phyloP scores from a whole-genome alignment of 2,329 filamentous ascomycete species.

The Trichoderma sp. region DNA sequence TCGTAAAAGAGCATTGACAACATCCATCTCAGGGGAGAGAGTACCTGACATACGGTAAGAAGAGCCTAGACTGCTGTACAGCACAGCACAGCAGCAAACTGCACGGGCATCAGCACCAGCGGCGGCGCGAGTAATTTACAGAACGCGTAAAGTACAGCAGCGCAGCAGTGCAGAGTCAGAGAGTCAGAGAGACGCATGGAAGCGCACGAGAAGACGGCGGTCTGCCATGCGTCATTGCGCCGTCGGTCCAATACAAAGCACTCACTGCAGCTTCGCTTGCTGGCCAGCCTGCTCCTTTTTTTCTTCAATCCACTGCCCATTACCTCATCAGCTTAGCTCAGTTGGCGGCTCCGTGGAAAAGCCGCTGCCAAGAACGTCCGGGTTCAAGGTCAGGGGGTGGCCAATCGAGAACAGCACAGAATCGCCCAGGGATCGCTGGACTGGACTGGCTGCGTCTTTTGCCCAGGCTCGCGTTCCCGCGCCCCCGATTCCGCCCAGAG shows the following conservation, averaged over 20 bases:
- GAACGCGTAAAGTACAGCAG: background rate
- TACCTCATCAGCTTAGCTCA: conserved; percentile 17
- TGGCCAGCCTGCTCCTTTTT: background rate
- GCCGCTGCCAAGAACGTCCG: conserved; percentile 7
- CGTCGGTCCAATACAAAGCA: conserved; percentile 6
- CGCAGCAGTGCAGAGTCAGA: background rate
- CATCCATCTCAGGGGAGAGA: background rate
- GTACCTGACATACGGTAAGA: background rate
- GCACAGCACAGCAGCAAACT: background rate
- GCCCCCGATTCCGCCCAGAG: background rate
- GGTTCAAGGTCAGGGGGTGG: background rate
- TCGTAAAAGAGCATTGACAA: background rate
- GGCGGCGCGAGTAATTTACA: conserved; percentile 9
- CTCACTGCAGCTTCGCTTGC: background rate
- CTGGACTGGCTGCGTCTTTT: background rate
- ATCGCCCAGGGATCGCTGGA: background rate
- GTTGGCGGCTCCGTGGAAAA: conserved; percentile 14
- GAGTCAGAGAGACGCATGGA: background rate
- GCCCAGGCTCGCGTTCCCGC: background rate
- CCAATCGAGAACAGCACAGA: background rate
- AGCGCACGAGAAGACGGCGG: background rate
- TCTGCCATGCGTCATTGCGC: conserved; percentile 8
- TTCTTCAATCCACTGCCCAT: background rate
- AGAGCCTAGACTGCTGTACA: background rate
- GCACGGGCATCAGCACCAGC: background rate